Conservation (phyloP, 768 basidiomycete species). For the Serendipita sp. region DNA sequence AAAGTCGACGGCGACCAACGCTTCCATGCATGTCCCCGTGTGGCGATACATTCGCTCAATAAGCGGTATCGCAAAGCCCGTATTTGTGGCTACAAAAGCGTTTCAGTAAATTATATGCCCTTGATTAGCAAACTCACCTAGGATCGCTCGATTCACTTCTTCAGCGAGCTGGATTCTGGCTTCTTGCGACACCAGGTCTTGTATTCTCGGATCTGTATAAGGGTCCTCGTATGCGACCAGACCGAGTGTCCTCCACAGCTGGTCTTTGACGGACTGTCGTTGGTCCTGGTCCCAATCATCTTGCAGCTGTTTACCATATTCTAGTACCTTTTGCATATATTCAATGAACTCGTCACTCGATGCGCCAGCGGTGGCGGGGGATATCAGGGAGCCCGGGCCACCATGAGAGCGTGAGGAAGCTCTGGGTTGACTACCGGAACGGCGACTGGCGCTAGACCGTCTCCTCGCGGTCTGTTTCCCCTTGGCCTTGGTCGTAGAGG, state of each 20-base stretch:
- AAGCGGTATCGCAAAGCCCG: conserved; percentile 46
- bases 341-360: neutral
- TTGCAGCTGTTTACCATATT: conserved; percentile 55
- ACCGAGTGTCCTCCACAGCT: conserved; percentile 61
- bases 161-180: conserved; percentile 51
- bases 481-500: conserved; percentile 5
- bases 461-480: neutral
- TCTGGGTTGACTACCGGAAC: neutral
- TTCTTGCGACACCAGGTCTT: conserved; percentile 22
- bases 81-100: conserved; percentile 49
- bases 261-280: conserved; percentile 45
- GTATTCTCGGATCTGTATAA: conserved; percentile 31
- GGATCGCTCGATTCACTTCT: conserved; percentile 67
- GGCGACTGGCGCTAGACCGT: neutral
- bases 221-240: conserved; percentile 73
- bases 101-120: neutral
- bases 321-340: conserved; percentile 42
- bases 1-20: conserved; percentile 55
- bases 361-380: neutral
- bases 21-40: conserved; percentile 47
- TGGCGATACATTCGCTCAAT: conserved; percentile 68
- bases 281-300: conserved; percentile 49
- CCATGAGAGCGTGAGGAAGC: neutral
- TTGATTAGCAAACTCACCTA: conserved; percentile 37
- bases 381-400: neutral